phyloP scores from a whole-genome alignment of 495 filamentous ascomycete genomes.

The Penicillium maclennaniae region DNA sequence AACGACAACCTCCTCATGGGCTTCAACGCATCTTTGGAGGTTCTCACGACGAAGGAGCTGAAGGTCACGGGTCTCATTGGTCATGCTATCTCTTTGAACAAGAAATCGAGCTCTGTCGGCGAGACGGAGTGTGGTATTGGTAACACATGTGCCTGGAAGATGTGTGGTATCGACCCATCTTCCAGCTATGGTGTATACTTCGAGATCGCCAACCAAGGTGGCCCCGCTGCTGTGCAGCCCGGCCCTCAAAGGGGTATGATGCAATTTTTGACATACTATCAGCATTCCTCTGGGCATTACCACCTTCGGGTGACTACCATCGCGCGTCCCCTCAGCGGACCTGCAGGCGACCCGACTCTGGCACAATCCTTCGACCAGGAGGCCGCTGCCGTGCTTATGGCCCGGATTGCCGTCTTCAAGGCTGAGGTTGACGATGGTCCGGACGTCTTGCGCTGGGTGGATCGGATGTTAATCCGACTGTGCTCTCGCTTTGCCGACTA shows the following conservation, averaged over 20 bases:
- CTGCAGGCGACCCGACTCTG: slow-evolving; percentile 93
- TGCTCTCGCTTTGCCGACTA: slow-evolving; percentile 98
- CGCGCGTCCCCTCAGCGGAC: slow-evolving; percentile 85
- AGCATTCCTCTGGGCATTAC: slow-evolving; percentile 93
- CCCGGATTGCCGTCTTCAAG: slow-evolving; percentile 97
- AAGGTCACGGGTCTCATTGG: slow-evolving; percentile 99
- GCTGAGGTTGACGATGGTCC: slow-evolving; percentile 98
- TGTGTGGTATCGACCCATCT: slow-evolving; percentile 94
- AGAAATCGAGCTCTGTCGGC: slow-evolving; percentile 94
- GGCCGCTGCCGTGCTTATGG: slow-evolving; percentile 97
- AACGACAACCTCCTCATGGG: slow-evolving; percentile 96
- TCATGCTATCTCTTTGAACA: slow-evolving; percentile 93
- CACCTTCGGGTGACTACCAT: slow-evolving; percentile 95
- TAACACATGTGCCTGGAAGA: slow-evolving; percentile 99
- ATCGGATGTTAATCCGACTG: slow-evolving; percentile 95
- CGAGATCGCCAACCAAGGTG: slow-evolving; percentile 93
- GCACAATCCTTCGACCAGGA: slow-evolving; percentile 99
- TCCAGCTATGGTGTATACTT: slow-evolving; percentile 97
- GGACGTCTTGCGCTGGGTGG: slow-evolving; percentile 98
- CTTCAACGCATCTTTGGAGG: slow-evolving; percentile 96
- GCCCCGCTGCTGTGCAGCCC: slow-evolving; percentile 79
- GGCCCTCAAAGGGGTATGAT: slow-evolving; percentile 92
- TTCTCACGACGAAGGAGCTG: slow-evolving; percentile 94
- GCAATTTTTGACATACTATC: slow-evolving; percentile 98
- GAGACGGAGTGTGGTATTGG: slow-evolving; percentile 98